Conservation (phyloP, 2,329 filamentous ascomycete species). For the Trichoderma harzianum region DNA sequence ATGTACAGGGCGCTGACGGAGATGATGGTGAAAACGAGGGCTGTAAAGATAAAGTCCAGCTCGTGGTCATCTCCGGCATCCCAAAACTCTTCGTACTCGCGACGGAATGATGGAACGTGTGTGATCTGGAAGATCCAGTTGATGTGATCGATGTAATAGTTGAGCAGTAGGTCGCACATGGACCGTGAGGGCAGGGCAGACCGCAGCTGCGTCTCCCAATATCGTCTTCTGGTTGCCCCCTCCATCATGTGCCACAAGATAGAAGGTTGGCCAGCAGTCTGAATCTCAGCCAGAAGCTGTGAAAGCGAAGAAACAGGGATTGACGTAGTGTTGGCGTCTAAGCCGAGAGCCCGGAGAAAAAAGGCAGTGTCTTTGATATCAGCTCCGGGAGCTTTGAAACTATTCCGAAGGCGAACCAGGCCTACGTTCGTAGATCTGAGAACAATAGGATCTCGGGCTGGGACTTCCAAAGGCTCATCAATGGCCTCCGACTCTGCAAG, state of each 20-base stretch:
- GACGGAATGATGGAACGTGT: constrained; percentile 21
- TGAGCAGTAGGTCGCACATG: constrained; percentile 27
- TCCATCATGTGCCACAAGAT: constrained; percentile 15
- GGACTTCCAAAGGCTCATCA: background rate
- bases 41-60: constrained; percentile 31
- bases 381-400: background rate
- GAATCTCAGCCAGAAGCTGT: constrained; percentile 17
- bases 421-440: background rate
- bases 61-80: constrained; percentile 21
- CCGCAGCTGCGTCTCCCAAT: constrained; percentile 21
- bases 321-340: background rate
- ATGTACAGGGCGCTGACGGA: constrained; percentile 29
- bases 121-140: constrained; percentile 31
- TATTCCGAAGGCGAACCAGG: background rate
- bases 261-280: background rate
- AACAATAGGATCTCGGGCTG: background rate
- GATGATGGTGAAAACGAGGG: constrained; percentile 30
- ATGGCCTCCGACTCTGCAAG: background rate
- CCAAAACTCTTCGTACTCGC: constrained; percentile 29
- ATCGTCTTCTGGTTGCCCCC: background rate
- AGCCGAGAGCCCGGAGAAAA: background rate
- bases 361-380: background rate
- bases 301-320: background rate
- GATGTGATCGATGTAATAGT: constrained; percentile 31
- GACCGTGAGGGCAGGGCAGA: constrained; percentile 19